phyloP scores from a whole-genome alignment of 805 yeast species.

The Candida ipomoeae region DNA sequence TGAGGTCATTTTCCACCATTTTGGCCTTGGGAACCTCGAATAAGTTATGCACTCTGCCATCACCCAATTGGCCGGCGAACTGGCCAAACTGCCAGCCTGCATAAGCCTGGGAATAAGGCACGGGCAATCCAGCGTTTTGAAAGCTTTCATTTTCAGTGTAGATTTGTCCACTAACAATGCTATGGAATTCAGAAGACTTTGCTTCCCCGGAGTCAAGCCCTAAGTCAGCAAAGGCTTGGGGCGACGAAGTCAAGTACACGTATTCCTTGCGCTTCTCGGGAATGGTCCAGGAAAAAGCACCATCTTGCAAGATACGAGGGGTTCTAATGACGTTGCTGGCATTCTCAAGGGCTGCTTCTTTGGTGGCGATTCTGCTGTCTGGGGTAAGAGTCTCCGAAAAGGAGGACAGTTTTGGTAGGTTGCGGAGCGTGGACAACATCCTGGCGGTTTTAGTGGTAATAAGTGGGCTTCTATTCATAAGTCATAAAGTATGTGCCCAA shows the following conservation, averaged over 20 bases:
- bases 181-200: slow-evolving; percentile 43
- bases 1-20: slow-evolving; percentile 11
- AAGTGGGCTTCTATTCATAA: neutral
- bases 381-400: slow-evolving; percentile 28
- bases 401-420: slow-evolving; percentile 27
- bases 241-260: slow-evolving; percentile 54
- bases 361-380: slow-evolving; percentile 26
- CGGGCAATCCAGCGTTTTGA: slow-evolving; percentile 31
- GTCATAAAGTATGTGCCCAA: neutral
- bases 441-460: neutral
- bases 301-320: slow-evolving; percentile 43
- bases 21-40: slow-evolving; percentile 56
- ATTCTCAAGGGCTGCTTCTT: slow-evolving; percentile 27
- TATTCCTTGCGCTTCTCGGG: slow-evolving; percentile 61
- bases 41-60: slow-evolving; percentile 83
- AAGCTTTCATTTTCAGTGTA: slow-evolving; percentile 22
- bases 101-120: slow-evolving; percentile 87
- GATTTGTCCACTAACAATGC: slow-evolving; percentile 58
- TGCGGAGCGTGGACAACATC: slow-evolving; percentile 20
- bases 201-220: slow-evolving; percentile 44
- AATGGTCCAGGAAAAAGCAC: slow-evolving; percentile 67
- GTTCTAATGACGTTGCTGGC: slow-evolving; percentile 29
- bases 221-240: slow-evolving; percentile 56
- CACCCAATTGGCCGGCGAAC: slow-evolving; percentile 97
- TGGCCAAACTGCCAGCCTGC: slow-evolving; percentile 97